A percentile compares a stretch with the other conserved stretches of the same genome.
Conservation (phyloP, 495 filamentous ascomycete genomes). For the Neurospora sp. region DNA sequence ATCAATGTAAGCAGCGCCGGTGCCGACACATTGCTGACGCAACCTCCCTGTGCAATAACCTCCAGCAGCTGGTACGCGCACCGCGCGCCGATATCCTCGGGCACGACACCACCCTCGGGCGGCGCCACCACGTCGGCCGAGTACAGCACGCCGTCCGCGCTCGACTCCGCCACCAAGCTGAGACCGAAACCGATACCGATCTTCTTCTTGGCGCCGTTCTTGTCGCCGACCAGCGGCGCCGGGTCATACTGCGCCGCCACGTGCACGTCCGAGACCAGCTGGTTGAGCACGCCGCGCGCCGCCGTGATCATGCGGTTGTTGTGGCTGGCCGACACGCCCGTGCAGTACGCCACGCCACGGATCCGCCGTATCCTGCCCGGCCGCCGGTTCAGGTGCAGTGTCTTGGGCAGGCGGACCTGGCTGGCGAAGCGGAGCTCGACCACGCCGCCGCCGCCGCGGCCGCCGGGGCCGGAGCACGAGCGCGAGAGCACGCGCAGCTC, state of each 20-base stretch:
- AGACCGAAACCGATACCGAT: constrained; percentile 76
- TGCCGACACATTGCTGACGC: constrained; percentile 57
- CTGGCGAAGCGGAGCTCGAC: no score
- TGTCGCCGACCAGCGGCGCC: constrained; percentile 58
- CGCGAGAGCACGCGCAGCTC: constrained; percentile 75
- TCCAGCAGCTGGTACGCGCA: constrained; percentile 88
- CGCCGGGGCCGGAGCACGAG: constrained; percentile 44
- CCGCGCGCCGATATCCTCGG: constrained; percentile 81
- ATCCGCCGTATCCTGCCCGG: no score
- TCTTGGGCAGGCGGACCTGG: no score
- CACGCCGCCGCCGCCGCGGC: no score
- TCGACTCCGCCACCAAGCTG: constrained; percentile 83
- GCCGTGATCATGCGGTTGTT: no score
- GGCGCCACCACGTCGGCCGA: constrained; percentile 77
- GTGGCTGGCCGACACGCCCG: no score
- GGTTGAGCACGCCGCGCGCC: no score
- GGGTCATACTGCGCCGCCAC: constrained; percentile 54
- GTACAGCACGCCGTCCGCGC: constrained; percentile 64
- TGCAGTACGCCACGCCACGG: no score
- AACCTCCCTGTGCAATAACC: constrained; percentile 69
- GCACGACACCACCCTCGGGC: constrained; percentile 67
- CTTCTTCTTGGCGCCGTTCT: constrained; percentile 43
- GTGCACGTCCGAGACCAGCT: constrained; percentile 55
- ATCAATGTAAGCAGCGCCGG: constrained; percentile 73
- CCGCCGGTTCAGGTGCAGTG: no score